Evolutionary conservation across 164 flowering plant species (phyloP).

Genomic region (Umbellularia californica): DNA sequence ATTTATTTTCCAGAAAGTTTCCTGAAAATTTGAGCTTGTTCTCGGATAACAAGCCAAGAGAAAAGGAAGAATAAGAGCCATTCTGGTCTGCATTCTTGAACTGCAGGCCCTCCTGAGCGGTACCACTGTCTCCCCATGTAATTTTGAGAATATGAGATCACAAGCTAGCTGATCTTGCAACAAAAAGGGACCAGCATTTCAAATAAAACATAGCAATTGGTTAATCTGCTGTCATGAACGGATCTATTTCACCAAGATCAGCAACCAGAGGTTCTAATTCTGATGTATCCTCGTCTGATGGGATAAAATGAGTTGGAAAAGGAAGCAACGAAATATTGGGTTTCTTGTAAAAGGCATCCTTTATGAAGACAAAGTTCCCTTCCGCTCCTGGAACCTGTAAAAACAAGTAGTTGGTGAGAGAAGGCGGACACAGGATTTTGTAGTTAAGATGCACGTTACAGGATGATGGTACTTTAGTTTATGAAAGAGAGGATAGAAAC

Average conservation of each 20-base stretch:
- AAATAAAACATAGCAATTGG: not conserved
- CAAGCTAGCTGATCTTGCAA: too few species aligned
- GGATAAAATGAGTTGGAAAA: constrained; percentile 74
- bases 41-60: too few species aligned
- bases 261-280: constrained; percentile 67
- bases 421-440: not conserved
- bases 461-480: too few species aligned
- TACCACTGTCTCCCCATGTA: too few species aligned
- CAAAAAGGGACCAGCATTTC: too few species aligned
- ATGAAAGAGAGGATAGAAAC: not conserved
- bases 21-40: too few species aligned
- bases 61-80: too few species aligned
- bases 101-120: too few species aligned
- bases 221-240: constrained; percentile 91
- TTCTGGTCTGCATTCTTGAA: too few species aligned
- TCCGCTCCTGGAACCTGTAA: constrained; percentile 88
- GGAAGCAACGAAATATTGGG: constrained; percentile 74
- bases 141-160: too few species aligned
- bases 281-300: constrained; percentile 53
- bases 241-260: constrained; percentile 90
- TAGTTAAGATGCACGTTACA: too few species aligned
- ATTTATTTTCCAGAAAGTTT: too few species aligned
- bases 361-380: constrained; percentile 89
- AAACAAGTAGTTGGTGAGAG: not conserved
- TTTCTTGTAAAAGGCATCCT: constrained; percentile 79